Percentiles rank a stretch among this genome's conserved stretches.
Conservation (phyloP, 371 early-diverging fungal genomes). For the Apophysomyces elegans region DNA sequence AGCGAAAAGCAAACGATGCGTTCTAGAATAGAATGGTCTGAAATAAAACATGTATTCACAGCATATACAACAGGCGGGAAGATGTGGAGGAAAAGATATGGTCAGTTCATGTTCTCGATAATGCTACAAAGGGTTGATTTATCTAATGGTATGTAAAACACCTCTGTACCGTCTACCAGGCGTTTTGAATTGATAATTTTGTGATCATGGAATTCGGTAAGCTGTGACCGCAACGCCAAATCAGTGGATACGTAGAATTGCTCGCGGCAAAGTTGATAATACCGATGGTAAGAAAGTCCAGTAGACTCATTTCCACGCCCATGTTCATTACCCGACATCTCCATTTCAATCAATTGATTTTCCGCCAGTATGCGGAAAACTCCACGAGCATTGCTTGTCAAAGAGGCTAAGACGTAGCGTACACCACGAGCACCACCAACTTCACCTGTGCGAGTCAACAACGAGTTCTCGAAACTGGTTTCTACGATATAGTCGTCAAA, state of each 20-base stretch:
- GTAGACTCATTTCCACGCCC: conserved; percentile 41
- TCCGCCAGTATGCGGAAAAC: conserved; percentile 79
- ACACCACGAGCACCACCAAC: conserved; percentile 69
- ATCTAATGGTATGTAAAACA: conserved; percentile 82
- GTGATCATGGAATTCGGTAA: conserved; percentile 94
- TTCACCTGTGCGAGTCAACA: conserved; percentile 63
- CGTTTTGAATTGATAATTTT: conserved; percentile 75
- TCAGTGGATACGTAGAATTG: conserved; percentile 83
- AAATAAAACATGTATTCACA: neutral
- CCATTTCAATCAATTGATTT: conserved; percentile 69
- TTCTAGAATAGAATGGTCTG: too few species aligned
- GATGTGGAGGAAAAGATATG: conserved; percentile 4
- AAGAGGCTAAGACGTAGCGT: conserved; percentile 81
- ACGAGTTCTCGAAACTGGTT: conserved; percentile 80
- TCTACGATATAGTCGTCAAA: conserved; percentile 81
- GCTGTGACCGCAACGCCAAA: conserved; percentile 79
- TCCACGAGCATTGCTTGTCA: conserved; percentile 82
- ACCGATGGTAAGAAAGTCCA: conserved; percentile 67
- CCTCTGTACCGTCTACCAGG: conserved; percentile 75
- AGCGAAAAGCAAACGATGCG: neutral
- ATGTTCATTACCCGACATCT: conserved; percentile 38
- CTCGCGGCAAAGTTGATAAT: conserved; percentile 78
- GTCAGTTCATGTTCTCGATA: conserved; percentile 57
- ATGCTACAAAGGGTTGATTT: conserved; percentile 61
- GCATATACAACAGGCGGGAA: neutral